Percentiles rank a stretch among this genome's conserved stretches.
phyloP scores from a whole-genome alignment of 1,284 basidiomycete genomes.

The Ustilago vetiveriae region DNA sequence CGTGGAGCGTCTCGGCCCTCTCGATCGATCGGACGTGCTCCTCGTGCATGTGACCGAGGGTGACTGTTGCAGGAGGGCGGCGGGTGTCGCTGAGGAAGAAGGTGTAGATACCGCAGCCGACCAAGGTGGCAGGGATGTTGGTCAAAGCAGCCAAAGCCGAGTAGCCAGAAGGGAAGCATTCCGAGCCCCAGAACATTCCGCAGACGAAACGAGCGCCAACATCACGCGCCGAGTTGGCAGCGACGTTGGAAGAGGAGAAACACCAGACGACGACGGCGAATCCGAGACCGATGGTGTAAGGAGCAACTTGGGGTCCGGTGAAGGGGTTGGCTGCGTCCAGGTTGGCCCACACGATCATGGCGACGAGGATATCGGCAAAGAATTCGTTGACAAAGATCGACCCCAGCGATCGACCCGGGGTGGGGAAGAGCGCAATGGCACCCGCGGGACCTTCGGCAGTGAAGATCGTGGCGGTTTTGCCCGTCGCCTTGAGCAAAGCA shows the following conservation, averaged over 20 bases:
- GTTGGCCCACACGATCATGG: conserved; percentile 57
- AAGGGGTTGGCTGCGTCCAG: conserved; percentile 55
- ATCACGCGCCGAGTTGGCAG: conserved; percentile 57
- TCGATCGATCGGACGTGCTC: conserved; percentile 39
- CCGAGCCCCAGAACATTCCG: conserved; percentile 48
- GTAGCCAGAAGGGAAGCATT: conserved; percentile 56
- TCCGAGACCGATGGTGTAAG: conserved; percentile 55
- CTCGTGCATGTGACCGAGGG: conserved; percentile 40
- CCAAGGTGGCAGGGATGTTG: conserved; percentile 54
- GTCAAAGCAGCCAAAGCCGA: conserved; percentile 54
- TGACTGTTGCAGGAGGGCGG: conserved; percentile 43
- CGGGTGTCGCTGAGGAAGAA: conserved; percentile 58
- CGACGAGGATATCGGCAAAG: conserved; percentile 50
- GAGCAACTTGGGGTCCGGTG: conserved; percentile 45
- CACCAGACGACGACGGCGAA: conserved; percentile 56
- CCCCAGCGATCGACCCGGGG: conserved; percentile 41
- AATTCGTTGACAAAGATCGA: conserved; percentile 57
- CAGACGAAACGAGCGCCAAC: conserved; percentile 51
- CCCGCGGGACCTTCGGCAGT: conserved; percentile 52
- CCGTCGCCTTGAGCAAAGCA: conserved; percentile 26
- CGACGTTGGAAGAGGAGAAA: conserved; percentile 47
- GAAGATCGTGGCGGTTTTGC: conserved; percentile 46
- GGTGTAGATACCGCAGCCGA: conserved; percentile 54
- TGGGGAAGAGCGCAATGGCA: conserved; percentile 54
- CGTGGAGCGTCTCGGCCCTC: conserved; percentile 39